phyloP scores from a whole-genome alignment of 768 basidiomycete species.

The Podaxis sp. region DNA sequence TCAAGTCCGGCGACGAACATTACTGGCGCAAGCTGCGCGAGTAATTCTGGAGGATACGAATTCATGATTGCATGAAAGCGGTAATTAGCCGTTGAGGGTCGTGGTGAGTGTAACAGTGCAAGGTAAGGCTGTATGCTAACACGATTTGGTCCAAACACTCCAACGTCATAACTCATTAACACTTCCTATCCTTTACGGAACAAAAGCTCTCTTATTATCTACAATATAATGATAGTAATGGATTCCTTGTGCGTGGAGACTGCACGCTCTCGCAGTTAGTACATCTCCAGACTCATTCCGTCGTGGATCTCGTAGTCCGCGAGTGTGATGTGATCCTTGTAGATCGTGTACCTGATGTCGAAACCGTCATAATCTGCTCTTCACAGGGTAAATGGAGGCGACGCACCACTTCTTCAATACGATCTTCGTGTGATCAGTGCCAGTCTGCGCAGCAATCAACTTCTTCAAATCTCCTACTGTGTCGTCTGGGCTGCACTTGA shows the following conservation, averaged over 20 bases:
- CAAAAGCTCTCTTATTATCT: too few species aligned
- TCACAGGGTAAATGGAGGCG: background rate
- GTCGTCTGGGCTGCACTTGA: slow-evolving; percentile 94
- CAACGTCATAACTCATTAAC: background rate
- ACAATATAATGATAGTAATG: background rate
- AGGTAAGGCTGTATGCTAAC: background rate
- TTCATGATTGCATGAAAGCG: slow-evolving; percentile 57
- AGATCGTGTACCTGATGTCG: slow-evolving; percentile 78
- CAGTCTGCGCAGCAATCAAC: slow-evolving; percentile 95
- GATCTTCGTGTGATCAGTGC: slow-evolving; percentile 84
- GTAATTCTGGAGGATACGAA: slow-evolving; percentile 87
- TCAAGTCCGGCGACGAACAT: slow-evolving; percentile 94
- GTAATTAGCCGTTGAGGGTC: background rate
- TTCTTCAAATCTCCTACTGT: slow-evolving; percentile 98
- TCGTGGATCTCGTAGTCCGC: slow-evolving; percentile 92
- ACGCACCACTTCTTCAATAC: slow-evolving; percentile 94
- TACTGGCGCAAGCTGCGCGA: slow-evolving; percentile 86
- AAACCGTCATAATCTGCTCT: background rate
- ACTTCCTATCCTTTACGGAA: too few species aligned
- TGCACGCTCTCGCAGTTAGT: slow-evolving; percentile 37
- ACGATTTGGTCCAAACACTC: slow-evolving; percentile 3
- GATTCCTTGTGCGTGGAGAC: background rate
- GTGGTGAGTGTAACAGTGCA: background rate
- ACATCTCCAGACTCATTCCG: slow-evolving; percentile 93
- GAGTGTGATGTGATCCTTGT: slow-evolving; percentile 95